Evolutionary conservation across 768 basidiomycete genomes (phyloP), one percentile per base, ranked within the genome.

Genomic region (Podaxis sp.): DNA sequence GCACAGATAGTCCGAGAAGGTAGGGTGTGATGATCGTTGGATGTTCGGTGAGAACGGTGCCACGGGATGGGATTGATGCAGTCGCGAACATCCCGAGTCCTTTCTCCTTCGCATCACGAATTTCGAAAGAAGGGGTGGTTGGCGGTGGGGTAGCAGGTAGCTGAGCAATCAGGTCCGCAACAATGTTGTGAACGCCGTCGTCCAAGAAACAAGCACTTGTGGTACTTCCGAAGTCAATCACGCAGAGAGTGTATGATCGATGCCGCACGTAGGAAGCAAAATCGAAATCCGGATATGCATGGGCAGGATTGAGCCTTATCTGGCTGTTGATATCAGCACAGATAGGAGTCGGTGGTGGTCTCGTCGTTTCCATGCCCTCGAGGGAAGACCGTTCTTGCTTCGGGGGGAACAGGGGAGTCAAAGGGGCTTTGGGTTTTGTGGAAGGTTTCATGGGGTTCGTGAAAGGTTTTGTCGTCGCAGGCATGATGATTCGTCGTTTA

Each of bases 11-110:
- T 13, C 61, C 61, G 22, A 50, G 55, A 12, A 62, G 54, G 40
- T 56, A 49, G 2, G 80, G 80, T 26, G 74, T 71, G 49, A 82
- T 73, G 51, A 81, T 66, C 7, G 71, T 71, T 24, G 81, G 81
- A 49, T 78, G 78, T 58, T 82, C 79, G 28, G 67, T 65, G n/a
- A 76, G 59, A 52, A 81, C 74, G 22, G 77, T 58, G 26, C 70
- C 66, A 1, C 78, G 77, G 4, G 70, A 64, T 13, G 71, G 64
- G 15, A 80, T 73, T 37, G 71, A 66, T 28, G 69, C 70, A 17
- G 69, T 62, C 1, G 79, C 78, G 57, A 80, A 79, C 66, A 77
- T 70, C 2, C 76, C 79, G 12, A 70, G 59, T 8, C 78, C 79
- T 57, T 75, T 76, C 44, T 72, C 57, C 15, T 64, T 66, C 0